phyloP scores from a whole-genome alignment of 139 green algal genomes.

The Volvox reticuliferus region DNA sequence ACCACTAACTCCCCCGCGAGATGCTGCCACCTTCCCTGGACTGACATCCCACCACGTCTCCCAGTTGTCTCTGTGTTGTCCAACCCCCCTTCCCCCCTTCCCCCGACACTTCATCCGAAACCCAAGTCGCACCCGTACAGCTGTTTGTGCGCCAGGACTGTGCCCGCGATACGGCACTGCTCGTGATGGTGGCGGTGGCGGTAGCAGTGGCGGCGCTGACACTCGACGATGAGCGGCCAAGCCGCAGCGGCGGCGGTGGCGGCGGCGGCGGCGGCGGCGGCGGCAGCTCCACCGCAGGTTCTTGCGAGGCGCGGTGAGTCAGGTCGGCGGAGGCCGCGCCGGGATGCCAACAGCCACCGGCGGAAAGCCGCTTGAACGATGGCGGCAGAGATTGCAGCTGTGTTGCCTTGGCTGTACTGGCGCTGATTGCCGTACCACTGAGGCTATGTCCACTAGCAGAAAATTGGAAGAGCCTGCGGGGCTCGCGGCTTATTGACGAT shows the following conservation, averaged over 20 bases:
- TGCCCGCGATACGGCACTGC: neutral
- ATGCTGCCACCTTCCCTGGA: too few relatives aligned
- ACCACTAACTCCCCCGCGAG: too few relatives aligned
- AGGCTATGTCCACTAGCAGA: neutral
- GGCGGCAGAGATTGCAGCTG: neutral
- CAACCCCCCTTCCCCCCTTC: neutral
- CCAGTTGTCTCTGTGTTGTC: neutral
- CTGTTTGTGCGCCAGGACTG: conserved; percentile 12
- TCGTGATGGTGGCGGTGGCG: neutral
- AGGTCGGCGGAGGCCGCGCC: neutral
- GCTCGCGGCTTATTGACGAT: neutral
- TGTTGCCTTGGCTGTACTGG: neutral
- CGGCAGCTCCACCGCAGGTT: neutral
- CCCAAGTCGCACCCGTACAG: neutral
- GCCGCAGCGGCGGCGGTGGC: neutral
- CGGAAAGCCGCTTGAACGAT: neutral
- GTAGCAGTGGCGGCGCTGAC: too few relatives aligned
- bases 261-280: neutral
- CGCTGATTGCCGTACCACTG: neutral
- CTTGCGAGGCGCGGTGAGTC: neutral
- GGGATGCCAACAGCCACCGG: neutral
- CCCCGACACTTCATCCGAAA: too few relatives aligned
- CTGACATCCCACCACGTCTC: too few relatives aligned
- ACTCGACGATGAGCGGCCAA: neutral
- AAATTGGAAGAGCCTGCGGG: neutral